A percentile compares a stretch with the other conserved stretches of the same genome.
phyloP scores from a whole-genome alignment of 148 eudicot genomes.

The Rhododendron molle region DNA sequence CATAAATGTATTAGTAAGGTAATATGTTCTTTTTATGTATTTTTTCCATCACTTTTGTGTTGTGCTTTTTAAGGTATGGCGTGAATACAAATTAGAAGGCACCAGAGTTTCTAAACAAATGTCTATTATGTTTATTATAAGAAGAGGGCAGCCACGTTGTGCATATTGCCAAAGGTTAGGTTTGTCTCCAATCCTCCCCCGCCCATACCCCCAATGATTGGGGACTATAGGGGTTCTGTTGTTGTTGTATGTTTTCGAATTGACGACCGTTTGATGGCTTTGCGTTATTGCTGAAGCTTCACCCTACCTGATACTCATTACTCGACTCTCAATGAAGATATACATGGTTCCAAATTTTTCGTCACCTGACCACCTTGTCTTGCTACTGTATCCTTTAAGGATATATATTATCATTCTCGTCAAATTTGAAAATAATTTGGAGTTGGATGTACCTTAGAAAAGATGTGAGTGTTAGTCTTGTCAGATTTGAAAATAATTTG shows the following conservation, averaged over 20 bases:
- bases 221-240: too few relatives aligned
- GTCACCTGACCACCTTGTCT: background rate
- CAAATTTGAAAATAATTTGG: background rate
- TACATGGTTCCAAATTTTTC: background rate
- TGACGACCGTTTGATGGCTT: background rate
- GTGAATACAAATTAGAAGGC: background rate
- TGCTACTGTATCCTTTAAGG: background rate
- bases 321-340: background rate
- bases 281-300: background rate
- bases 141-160: too few relatives aligned
- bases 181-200: too few relatives aligned
- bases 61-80: slow-evolving; percentile 1
- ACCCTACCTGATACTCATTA: background rate
- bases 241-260: background rate
- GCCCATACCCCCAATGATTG: too few relatives aligned
- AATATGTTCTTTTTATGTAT: background rate
- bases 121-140: background rate
- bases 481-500: background rate
- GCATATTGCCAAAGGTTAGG: too few relatives aligned
- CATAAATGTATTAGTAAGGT: slow-evolving; percentile 95
- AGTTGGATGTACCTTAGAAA: background rate
- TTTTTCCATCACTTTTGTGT: background rate
- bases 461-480: background rate
- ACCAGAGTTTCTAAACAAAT: background rate
- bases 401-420: background rate